phyloP scores from a whole-genome alignment of 306 rosid genomes.

The Vigna angularis region DNA sequence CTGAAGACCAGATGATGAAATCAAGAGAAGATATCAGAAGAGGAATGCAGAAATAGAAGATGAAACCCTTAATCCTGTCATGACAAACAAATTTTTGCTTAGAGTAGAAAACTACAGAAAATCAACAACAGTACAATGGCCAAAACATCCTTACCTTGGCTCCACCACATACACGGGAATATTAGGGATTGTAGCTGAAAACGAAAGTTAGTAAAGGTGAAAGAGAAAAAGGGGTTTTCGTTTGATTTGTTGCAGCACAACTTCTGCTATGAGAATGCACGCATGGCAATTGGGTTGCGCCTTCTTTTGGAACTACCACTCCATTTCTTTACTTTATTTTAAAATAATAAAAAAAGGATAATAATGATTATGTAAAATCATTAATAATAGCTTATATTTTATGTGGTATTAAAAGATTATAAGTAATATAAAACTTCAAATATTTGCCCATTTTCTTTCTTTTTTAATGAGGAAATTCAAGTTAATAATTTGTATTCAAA shows the following conservation, averaged over 20 bases:
- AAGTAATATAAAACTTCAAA: no score
- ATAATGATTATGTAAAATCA: no score
- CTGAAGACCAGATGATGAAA: background rate
- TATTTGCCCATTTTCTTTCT: no score
- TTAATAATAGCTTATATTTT: no score
- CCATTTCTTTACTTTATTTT: no score
- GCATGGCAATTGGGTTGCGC: background rate
- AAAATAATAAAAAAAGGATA: no score
- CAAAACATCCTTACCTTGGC: background rate
- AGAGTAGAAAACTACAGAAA: background rate
- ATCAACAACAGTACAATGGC: background rate
- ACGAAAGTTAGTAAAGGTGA: background rate
- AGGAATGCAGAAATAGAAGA: background rate
- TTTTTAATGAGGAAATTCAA: no score
- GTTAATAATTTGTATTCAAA: no score
- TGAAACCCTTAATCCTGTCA: conserved; percentile 16
- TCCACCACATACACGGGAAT: background rate
- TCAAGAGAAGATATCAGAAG: background rate
- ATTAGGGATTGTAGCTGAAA: background rate
- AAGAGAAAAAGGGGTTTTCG: background rate
- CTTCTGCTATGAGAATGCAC: no score
- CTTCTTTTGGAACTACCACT: no score
- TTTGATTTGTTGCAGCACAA: background rate
- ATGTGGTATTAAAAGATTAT: no score
- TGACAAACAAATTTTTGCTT: background rate